Evolutionary conservation across 495 filamentous ascomycete species (phyloP), one percentile per base, ranked within the genome.

Genomic region (Jackrogersella minutella): DNA sequence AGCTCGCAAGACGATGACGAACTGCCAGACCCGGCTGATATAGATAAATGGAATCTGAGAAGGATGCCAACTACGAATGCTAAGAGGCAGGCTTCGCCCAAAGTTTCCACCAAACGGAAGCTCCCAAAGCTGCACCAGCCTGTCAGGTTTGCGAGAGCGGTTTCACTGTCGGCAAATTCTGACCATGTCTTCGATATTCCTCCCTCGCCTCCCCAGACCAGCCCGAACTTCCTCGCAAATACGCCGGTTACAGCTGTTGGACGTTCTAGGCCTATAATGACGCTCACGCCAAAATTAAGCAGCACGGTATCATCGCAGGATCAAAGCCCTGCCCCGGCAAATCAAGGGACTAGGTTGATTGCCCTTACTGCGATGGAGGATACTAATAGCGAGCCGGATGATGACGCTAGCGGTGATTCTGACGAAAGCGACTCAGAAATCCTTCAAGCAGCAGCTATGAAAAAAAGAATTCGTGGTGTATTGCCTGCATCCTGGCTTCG

Each of bases 401-500:
- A 50, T 13, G 71, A 62, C 16, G 69, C 69, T 34, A 68, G 68
- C 8, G 66, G 36, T 57, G 57, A 68, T 28, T 76, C 75, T 5
- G 75, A n/a, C n/a, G n/a, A 73, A n/a, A 80, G 77, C 37, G 83
- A 82, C 6, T 77, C 78, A 0, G 77, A 84, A 17, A 66, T 77
- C 16, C 69, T 82, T 21, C 82, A 78, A 11, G 69, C 64, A 11
- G 69, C 64, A 43, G 50, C 62, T 36, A 77, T 81, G 44, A 74
- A 72, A 11, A 79, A 76, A 31, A 86, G 78, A 59, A 94, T 94
- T 41, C 88, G 87, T 54, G 93, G 93, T 33, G 93, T 97, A 13
- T 83, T 98, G 40, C 93, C 94, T 33, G 94, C 94, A 4, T 97
- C 94, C 2, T 97, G 90, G 89, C 82, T 96, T 41, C 86, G 90